Evolutionary conservation across 2,329 filamentous ascomycete species (phyloP), one percentile per base, ranked within the genome.

Genomic region (Trichophyton rubrum): DNA sequence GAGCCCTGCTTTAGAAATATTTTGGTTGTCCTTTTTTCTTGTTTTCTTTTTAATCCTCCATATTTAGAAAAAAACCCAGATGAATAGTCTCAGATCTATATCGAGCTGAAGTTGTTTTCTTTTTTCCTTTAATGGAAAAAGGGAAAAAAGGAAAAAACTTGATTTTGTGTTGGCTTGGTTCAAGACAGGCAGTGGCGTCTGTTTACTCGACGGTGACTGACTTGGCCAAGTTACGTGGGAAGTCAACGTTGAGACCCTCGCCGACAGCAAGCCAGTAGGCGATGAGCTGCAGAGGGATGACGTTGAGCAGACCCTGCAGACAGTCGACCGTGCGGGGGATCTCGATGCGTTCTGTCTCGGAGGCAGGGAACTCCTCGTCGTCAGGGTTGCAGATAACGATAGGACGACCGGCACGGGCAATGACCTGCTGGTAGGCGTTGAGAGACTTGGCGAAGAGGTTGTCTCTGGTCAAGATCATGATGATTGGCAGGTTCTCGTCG

Each of bases 371-470:
- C 78, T 97, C 93, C 68, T 86, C 82, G 71, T 99, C 93, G 67
- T 81, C 78, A 60, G 86, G 80, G 79, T 97, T 97, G 86, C 93
- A 99, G 74, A 99, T 97, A 70, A 99, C 92, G 73, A 99, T 99
- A 64, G 93, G 93, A 75, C 93, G 92, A 72, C 93, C 93, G 71
- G 86, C 85, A 74, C 93, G 92, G 68, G 93, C 93, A 80, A 96
- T 92, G 71, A 99, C 93, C 82, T 99, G 93, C 79, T 99, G 93
- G 77, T 97, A 99, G 70, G 93, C 93, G 76, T 99, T 99, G 71
- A 99, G 82, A n/a, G 93, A 97, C 81, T 99, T 99, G 75, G 88
- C 88, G 80, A 99, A 99, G 71, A 99, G 87, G 68, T 90, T 83
- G 73, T 99, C 93, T 63, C 93, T 88, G 60, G 93, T 99, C 64